These are phyloP conservation scores for Ophiosphaerella herpotricha DNA, from an alignment of 2,329 filamentous ascomycete species.

Conservation along the genomic window DNA sequence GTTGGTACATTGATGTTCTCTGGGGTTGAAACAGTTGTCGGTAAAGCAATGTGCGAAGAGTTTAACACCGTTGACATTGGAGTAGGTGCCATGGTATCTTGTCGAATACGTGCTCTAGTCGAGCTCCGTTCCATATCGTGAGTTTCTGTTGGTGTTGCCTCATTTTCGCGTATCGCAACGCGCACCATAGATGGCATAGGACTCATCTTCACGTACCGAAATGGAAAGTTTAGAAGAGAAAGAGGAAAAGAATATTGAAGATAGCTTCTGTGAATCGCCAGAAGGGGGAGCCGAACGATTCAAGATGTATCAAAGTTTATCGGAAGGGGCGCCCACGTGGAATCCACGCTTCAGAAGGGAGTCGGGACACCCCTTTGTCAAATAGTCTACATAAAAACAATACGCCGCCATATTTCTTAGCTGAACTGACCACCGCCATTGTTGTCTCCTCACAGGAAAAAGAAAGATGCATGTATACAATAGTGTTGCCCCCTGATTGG, in stretches of 20 bases:
- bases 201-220: neutral
- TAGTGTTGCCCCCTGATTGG: too few relatives aligned
- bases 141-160: neutral
- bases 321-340: too few relatives aligned
- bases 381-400: neutral
- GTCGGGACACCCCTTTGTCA: too few relatives aligned
- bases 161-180: neutral
- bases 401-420: too few relatives aligned
- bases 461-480: too few relatives aligned
- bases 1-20: neutral
- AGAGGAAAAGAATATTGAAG: too few relatives aligned
- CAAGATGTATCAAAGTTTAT: neutral
- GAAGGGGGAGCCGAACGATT: too few relatives aligned
- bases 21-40: neutral
- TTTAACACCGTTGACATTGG: neutral
- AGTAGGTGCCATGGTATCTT: neutral
- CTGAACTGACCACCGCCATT: too few relatives aligned
- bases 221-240: too few relatives aligned
- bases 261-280: too few relatives aligned
- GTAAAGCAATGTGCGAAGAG: neutral
- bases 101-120: neutral
- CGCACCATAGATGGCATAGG: neutral
- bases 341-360: too few relatives aligned
- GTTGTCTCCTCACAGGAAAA: too few relatives aligned
- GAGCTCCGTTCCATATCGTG: neutral